Evolutionary conservation across 352 stramenopile species (phyloP), one percentile per base, ranked within the genome.

Genomic region (Globisporangium canariense): DNA sequence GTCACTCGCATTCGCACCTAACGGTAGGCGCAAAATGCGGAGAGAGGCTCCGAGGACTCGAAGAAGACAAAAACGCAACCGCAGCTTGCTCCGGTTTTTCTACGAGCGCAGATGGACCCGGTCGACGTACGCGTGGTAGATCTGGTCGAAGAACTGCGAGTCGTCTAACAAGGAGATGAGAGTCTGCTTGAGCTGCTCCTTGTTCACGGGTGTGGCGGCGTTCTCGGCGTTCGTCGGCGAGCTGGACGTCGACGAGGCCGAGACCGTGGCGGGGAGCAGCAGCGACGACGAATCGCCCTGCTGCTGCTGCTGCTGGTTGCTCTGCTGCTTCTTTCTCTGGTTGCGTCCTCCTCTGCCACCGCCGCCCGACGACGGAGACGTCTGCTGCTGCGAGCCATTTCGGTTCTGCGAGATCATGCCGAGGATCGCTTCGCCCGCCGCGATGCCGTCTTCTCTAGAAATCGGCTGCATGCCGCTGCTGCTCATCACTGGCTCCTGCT

Each of bases 151-250:
- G 74, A 95, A 95, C 71, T 86, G 75, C 56, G 81, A 66, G 68
- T 95, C 86, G 61, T 95, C 84, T 60, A 95, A 66, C 64, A 93
- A 70, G 47, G 74, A 65, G 60, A 95, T 86, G 45, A 95, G 74
- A 60, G 86, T 88, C 70, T 93, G 81, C 74, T 95, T 95, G 34
- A 95, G 76, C 73, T 93, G 79, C 66, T 92, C 82, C 75, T 95
- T 95, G 78, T 68, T 91, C 51, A 93, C 81, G 53, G 40, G 65
- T n/a, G 68, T 66, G 1, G 58, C 16, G 28, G 55, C 36, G 25
- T 59, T 36, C 38, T 71, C 32, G 2, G 47, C 38, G 47, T 50
- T 58, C 50, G 50, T 54, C 9, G 58, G 40, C 28, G 49, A 36
- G 11, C 43, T 43, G 13, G 34, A 16, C 20, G 36, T 10, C 28